phyloP scores from a whole-genome alignment of 768 basidiomycete genomes.

The Mrakia hoshinonis region DNA sequence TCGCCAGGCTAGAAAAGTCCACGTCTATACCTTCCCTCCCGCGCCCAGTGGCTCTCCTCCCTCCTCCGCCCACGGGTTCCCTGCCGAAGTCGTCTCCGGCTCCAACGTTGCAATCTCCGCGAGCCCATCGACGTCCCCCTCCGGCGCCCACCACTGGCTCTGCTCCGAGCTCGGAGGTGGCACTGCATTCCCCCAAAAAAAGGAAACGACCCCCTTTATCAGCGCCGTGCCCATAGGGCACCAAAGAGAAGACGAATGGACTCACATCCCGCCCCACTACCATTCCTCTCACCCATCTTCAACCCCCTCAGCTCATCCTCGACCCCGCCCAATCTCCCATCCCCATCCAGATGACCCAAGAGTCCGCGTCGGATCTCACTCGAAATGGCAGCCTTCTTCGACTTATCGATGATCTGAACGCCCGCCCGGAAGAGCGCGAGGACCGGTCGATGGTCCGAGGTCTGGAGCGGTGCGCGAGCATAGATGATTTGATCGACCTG shows the following conservation, averaged over 20 bases:
- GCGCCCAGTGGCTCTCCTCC: neutral
- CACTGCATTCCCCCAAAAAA: conserved; percentile 51
- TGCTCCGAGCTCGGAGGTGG: conserved; percentile 79
- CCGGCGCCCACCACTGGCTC: conserved; percentile 58
- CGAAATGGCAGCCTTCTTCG: conserved; percentile 57
- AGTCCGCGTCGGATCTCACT: conserved; percentile 31
- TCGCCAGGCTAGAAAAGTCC: too few species aligned
- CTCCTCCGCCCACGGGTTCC: neutral
- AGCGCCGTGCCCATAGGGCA: conserved; percentile 53
- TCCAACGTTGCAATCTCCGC: neutral
- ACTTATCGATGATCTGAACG: conserved; percentile 67
- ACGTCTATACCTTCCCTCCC: too few species aligned
- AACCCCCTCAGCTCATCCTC: conserved; percentile 2
- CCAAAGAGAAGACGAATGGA: too few species aligned
- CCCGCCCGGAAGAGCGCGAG: conserved; percentile 72
- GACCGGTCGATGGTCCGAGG: conserved; percentile 96
- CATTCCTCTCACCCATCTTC: neutral
- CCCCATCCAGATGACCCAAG: neutral
- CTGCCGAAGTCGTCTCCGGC: neutral
- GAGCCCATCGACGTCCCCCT: conserved; percentile 3
- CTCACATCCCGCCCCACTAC: neutral
- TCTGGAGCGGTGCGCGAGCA: conserved; percentile 68
- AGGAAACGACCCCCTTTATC: conserved; percentile 57
- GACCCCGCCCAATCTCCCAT: conserved; percentile 1
- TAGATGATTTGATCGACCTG: conserved; percentile 64